Evolutionary conservation across 257 asterid genomes (phyloP).

Genomic region (Nicotiana obtusifolia): DNA sequence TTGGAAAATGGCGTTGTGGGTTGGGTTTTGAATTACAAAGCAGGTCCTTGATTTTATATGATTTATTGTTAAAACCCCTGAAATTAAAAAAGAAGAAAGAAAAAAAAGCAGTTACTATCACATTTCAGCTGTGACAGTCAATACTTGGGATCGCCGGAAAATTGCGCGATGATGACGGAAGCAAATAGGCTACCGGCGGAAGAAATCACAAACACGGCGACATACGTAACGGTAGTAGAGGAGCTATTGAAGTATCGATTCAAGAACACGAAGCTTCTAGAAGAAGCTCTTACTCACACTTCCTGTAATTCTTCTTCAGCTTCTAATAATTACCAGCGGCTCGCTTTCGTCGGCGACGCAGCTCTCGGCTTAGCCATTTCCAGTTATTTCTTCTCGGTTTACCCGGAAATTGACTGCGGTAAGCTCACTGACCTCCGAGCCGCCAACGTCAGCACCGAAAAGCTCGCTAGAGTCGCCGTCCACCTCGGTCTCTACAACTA

Average conservation of each 20-base stretch:
- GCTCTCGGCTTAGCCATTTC: constrained; percentile 62
- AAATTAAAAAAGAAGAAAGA: too few species aligned
- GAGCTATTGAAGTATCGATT: constrained; percentile 39
- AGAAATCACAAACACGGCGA: constrained; percentile 25
- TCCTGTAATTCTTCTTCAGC: constrained; percentile 42
- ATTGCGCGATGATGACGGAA: not conserved
- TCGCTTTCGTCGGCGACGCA: constrained; percentile 77
- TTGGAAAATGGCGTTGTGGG: too few species aligned
- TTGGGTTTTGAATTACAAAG: too few species aligned
- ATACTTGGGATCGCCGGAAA: not conserved
- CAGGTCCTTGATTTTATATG: too few species aligned
- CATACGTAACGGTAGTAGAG: constrained; percentile 48
- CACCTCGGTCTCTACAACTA: constrained; percentile 45
- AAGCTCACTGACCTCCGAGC: constrained; percentile 61
- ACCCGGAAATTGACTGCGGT: constrained; percentile 55
- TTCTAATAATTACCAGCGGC: constrained; percentile 52
- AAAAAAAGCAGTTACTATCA: too few species aligned
- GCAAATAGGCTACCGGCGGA: constrained; percentile 2
- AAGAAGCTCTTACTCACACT: constrained; percentile 79
- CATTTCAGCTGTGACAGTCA: too few species aligned
- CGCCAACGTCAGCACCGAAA: constrained; percentile 82
- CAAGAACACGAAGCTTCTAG: constrained; percentile 46
- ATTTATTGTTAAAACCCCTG: too few species aligned
- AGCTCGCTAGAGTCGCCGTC: constrained; percentile 79
- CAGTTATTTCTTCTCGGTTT: constrained; percentile 36